Evolutionary conservation across 805 yeast genomes (phyloP), one percentile per base, ranked within the genome.

Genomic region (Candida qinlingensis): DNA sequence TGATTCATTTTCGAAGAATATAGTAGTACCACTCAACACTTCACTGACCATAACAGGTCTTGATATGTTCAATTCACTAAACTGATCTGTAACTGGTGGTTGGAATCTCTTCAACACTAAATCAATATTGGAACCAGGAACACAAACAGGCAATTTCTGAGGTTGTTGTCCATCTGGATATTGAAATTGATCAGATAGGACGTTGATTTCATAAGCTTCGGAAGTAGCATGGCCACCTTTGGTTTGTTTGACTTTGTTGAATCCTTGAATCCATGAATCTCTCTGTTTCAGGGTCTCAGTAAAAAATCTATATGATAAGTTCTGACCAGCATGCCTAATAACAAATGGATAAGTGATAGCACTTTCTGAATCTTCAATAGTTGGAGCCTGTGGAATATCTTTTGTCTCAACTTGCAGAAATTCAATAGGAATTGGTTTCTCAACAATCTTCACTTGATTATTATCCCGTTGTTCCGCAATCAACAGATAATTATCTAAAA

Each of bases 401-500:
- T 68, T 75, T 0, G 71, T 67, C 60, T 80, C 85, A 12, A 80
- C 65, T 46, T 78, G 70, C 39, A 83, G 59, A 52, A 78, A 80
- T 55, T 79, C 85, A 28, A 80, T 70, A 0, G 86, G 83, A 8
- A 82, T 77, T 1, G 88, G 87, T 40, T 71, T 71, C 55, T 81
- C 87, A 9, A 71, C 60, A 0, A 82, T 73, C 53, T 72, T 73
- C 41, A 61, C 72, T 13, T 55, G 57, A 36, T 57, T 65, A 41
- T 73, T 76, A 7, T 70, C 69, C 3, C 76, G 63, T 42, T 72
- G 73, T 38, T 87, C 83, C 1, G 87, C 82, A 1, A 88, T 74
- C 33, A 88, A 59, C 40, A 88, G 65, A 56, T 74, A 86, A 58
- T 88, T 86, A 60, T 88, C 96, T 45, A 88, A 65, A 30, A 88